Evolutionary conservation across 345 rosid species (phyloP), one percentile per base, ranked within the genome.

Genomic region (Dipteronia dyeriana): DNA sequence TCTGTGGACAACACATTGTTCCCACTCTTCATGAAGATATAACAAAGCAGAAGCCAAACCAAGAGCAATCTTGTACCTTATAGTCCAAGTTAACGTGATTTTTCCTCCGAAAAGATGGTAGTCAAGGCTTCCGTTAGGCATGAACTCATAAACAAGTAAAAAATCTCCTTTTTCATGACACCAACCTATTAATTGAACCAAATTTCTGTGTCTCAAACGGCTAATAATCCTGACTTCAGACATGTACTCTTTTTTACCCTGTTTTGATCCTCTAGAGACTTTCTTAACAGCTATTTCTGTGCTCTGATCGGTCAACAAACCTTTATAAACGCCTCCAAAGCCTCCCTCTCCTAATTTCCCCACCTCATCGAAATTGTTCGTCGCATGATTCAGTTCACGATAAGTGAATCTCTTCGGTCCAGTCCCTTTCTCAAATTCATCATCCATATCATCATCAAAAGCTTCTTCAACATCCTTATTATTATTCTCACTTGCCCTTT

Each of bases 1-100:
- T 53, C 90, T 78, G 6, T 87, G 90, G 10, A 87, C 87, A 22
- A 89, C 88, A 17, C 88, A 85, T 70, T 85, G 89, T 53, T 84
- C 90, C 87, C 86, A 83, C 53, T 87, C 90, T 68, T 89, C 89
- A n/a, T 89, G 92, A 26, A 89, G 89, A 70, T 89, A 87, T 17
- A 84, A 65, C 49, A 89, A 20, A 0, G 85, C 85, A 2, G 90
- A 82, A 23, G 90, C 89, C 74, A 87, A 76, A 14, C 89, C 90
- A 0, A 73, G 78, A 7, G 87, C 90, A 14, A 85, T 81, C 70
- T 79, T 89, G 80, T 85, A 67, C 12, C 92, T 68, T 31, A 77
- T 73, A 2, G 66, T 8, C 89, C 90, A 87, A 10, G 70, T 65
- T n/a, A 86, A 74, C 57, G 17, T 23, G 20, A 23, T 57, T 47